These are phyloP conservation scores for Monilinia laxa DNA, from an alignment of 2,329 filamentous ascomycete species.

Conservation along the genomic window DNA sequence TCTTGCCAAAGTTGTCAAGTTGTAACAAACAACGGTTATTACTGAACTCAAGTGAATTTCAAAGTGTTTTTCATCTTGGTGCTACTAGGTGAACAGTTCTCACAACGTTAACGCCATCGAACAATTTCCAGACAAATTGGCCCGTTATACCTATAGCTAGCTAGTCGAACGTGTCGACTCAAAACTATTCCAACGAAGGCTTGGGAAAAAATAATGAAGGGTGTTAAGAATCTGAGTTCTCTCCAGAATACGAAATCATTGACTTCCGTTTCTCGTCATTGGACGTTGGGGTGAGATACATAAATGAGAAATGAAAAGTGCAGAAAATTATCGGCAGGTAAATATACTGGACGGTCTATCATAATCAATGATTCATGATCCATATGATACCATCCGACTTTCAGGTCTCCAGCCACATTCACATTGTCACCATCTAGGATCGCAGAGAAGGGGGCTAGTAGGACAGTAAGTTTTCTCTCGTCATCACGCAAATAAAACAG, in stretches of 20 bases:
- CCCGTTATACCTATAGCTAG: too few species aligned
- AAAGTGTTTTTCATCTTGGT: neutral
- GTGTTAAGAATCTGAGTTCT: neutral
- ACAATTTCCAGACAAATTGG: neutral
- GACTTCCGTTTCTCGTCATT: neutral
- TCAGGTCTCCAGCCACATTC: neutral
- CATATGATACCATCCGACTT: too few species aligned
- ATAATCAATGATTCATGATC: neutral
- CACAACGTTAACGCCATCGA: neutral
- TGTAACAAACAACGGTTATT: neutral
- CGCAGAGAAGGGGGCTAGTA: neutral
- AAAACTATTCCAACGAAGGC: neutral
- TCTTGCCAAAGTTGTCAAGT: neutral
- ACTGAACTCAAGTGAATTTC: neutral
- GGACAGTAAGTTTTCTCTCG: neutral
- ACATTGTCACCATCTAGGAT: neutral
- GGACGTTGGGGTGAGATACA: neutral
- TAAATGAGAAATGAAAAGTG: neutral
- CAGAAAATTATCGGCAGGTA: too few species aligned
- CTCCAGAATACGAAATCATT: neutral
- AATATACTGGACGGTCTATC: neutral
- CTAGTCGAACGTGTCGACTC: neutral
- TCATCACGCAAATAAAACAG: too few species aligned
- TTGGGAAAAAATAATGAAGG: neutral
- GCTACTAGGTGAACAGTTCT: neutral